These are phyloP conservation scores for Eimeria nieschulzi DNA, from an alignment of 169 alveolate genomes.

Conservation along the genomic window DNA sequence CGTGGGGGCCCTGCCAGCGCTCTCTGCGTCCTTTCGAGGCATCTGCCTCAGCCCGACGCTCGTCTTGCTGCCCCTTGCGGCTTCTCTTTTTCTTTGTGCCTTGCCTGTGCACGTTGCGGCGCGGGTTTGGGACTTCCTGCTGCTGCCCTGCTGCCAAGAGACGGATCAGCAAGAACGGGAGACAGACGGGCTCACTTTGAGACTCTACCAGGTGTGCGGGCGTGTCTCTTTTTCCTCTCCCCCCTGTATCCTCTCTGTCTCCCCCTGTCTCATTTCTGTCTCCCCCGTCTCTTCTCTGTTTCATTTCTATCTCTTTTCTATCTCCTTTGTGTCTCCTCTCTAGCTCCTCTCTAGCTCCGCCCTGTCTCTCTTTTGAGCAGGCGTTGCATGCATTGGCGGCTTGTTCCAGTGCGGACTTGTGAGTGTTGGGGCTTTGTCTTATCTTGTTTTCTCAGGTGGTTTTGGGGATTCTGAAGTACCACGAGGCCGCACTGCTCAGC, in stretches of 20 bases:
- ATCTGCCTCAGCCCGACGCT: background rate
- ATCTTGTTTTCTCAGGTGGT: background rate
- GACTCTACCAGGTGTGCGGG: background rate
- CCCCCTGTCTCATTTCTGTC: no score
- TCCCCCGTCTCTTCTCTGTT: no score
- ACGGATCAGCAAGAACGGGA: background rate
- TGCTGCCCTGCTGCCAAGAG: background rate
- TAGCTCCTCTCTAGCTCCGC: no score
- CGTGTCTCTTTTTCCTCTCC: no score
- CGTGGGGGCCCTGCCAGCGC: conserved; percentile 1
- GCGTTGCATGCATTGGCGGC: no score
- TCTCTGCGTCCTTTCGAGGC: conserved; percentile 6
- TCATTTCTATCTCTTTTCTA: no score
- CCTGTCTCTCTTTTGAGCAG: no score
- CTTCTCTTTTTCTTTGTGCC: background rate
- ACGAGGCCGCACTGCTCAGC: background rate
- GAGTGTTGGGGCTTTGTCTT: no score
- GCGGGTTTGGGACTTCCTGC: conserved; percentile 14
- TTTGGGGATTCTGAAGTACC: conserved; percentile 7
- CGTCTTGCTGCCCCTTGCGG: background rate
- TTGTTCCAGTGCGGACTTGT: no score
- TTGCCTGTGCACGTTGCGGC: conserved; percentile 19
- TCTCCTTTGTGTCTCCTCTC: no score
- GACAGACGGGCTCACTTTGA: background rate
- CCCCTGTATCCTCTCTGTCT: no score